Evolutionary conservation across 768 basidiomycete species (phyloP).

Genomic region (Phlebiopsis flavidoalba): DNA sequence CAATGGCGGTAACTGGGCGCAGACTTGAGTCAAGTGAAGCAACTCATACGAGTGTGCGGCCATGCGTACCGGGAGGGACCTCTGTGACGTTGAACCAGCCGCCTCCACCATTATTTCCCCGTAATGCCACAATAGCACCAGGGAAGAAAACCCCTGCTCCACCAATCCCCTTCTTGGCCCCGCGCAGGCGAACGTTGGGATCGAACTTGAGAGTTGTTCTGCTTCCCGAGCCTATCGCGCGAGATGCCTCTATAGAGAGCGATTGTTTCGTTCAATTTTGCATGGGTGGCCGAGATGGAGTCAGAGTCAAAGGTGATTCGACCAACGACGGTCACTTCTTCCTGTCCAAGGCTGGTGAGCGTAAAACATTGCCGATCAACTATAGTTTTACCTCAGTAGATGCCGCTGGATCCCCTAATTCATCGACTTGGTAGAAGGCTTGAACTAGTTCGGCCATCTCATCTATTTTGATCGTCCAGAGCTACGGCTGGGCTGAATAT

Average conservation of each 20-base stretch:
- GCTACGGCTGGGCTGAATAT: conserved; percentile 37
- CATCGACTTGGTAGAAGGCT: conserved; percentile 63
- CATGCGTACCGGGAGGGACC: conserved; percentile 57
- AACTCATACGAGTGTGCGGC: conserved; percentile 28
- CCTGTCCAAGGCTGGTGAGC: conserved; percentile 23
- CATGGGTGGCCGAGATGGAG: conserved; percentile 37
- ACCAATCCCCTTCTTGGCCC: conserved; percentile 53
- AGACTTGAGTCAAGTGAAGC: too few relatives aligned
- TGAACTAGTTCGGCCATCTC: conserved; percentile 73
- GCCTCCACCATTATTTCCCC: conserved; percentile 88
- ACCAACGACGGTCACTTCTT: conserved; percentile 25
- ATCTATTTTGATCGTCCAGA: conserved; percentile 85
- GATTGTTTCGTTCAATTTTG: conserved; percentile 73
- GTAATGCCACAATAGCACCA: conserved; percentile 80
- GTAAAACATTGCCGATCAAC: neutral
- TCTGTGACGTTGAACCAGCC: conserved; percentile 83
- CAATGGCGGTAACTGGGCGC: conserved; percentile 30
- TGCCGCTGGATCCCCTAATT: conserved; percentile 73
- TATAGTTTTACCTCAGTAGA: conserved; percentile 41
- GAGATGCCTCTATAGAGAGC: conserved; percentile 78
- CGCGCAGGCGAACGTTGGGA: conserved; percentile 58
- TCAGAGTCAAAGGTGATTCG: conserved; percentile 52
- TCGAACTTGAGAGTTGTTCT: conserved; percentile 72
- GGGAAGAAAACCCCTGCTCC: conserved; percentile 82
- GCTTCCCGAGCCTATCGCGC: conserved; percentile 65